A percentile compares a stretch with the other conserved stretches of the same genome.
These are phyloP conservation scores for Tritrichomonas musculus DNA, from an alignment of 208 protist genomes.

Conservation along the genomic window DNA sequence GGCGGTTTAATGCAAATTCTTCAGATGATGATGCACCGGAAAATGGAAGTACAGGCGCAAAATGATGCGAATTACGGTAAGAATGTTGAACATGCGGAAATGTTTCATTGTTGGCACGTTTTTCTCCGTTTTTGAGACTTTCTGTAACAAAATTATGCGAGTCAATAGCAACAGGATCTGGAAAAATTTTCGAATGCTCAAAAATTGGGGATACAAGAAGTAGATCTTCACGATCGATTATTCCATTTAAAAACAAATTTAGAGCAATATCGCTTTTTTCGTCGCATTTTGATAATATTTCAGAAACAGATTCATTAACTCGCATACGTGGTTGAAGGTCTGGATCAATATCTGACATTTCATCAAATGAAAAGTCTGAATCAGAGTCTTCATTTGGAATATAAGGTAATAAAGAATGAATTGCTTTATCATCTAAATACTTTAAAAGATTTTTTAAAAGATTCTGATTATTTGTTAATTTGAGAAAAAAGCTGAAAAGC, in stretches of 20 bases:
- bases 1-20: not conserved
- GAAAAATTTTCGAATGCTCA: not conserved
- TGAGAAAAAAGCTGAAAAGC: not conserved
- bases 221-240: not conserved
- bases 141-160: not conserved
- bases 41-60: not conserved
- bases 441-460: not conserved
- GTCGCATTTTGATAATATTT: not conserved
- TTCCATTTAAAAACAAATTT: not conserved
- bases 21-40: not conserved
- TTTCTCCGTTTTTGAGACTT: not conserved
- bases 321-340: not conserved
- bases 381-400: not conserved
- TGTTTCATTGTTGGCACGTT: not conserved
- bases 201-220: not conserved
- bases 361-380: not conserved
- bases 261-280: not conserved
- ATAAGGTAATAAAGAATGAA: not conserved
- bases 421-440: not conserved
- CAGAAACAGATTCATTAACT: not conserved
- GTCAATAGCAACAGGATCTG: not conserved
- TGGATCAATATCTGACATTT: not conserved
- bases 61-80: not conserved
- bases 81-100: not conserved
- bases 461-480: not conserved